Evolutionary conservation across 495 filamentous ascomycete species (phyloP).

Genomic region (Penicillium steckii): DNA sequence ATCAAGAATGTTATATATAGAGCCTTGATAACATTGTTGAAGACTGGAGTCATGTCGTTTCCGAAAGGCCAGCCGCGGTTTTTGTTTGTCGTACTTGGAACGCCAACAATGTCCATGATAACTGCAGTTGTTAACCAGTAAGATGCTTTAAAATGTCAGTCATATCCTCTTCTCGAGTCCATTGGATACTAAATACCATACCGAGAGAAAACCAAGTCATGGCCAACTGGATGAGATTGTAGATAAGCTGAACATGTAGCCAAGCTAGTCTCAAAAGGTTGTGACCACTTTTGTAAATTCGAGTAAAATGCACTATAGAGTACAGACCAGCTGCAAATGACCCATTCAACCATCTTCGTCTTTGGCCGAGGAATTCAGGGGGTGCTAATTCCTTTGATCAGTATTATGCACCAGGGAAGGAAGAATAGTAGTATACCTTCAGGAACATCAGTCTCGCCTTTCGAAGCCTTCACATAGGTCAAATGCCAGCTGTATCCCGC

Average conservation of each 20-base stretch:
- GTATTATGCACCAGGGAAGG: not conserved
- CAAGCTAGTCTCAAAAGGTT: slow-evolving; percentile 90
- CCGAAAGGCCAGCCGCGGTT: slow-evolving; percentile 64
- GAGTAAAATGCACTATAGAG: slow-evolving; percentile 88
- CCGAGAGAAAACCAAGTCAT: slow-evolving; percentile 87
- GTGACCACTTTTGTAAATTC: slow-evolving; percentile 90
- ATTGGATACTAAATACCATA: slow-evolving; percentile 35
- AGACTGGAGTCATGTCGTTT: slow-evolving; percentile 66
- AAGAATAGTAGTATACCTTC: slow-evolving; percentile 1
- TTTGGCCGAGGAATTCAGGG: slow-evolving; percentile 84
- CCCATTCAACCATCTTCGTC: slow-evolving; percentile 88
- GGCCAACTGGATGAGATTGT: slow-evolving; percentile 77
- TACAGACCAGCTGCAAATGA: slow-evolving; percentile 89
- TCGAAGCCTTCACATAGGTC: not conserved
- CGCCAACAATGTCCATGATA: slow-evolving; percentile 88
- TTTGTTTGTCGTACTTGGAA: slow-evolving; percentile 43
- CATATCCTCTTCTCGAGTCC: not conserved
- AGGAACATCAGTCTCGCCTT: not conserved
- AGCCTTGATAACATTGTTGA: slow-evolving; percentile 83
- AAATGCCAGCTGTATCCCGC: not conserved
- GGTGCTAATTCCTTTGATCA: slow-evolving; percentile 5
- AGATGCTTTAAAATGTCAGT: slow-evolving; percentile 41
- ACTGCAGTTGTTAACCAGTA: slow-evolving; percentile 91
- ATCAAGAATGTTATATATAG: slow-evolving; percentile 78
- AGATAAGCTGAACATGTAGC: slow-evolving; percentile 84